phyloP scores from a whole-genome alignment of 1,284 basidiomycete species.

The Rhodotorula sp. region DNA sequence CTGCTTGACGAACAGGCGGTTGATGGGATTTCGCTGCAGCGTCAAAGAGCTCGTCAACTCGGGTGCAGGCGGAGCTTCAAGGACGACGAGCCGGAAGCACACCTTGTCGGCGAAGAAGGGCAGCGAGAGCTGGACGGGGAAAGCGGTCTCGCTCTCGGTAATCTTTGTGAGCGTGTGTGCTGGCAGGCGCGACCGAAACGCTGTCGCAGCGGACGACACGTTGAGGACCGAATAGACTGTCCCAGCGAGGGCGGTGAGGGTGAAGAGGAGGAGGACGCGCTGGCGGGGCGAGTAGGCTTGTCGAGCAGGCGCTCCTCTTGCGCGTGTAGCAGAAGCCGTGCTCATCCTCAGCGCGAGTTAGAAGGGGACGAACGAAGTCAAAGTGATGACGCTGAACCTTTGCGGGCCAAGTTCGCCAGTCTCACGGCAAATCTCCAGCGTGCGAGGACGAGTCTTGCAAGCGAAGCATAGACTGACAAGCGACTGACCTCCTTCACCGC shows the following conservation, averaged over 20 bases:
- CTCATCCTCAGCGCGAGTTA: neutral
- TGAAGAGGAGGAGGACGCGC: conserved; percentile 20
- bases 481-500: neutral
- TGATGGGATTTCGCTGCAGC: conserved; percentile 68
- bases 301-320: neutral
- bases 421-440: too few species aligned
- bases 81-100: neutral
- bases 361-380: too few species aligned
- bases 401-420: too few species aligned
- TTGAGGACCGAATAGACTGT: conserved; percentile 18
- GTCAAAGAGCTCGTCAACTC: neutral
- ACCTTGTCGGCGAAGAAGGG: conserved; percentile 41
- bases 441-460: neutral
- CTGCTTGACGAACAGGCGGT: conserved; percentile 82
- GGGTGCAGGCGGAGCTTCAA: neutral
- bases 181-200: conserved; percentile 36
- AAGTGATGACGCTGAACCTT: too few species aligned
- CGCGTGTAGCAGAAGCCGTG: neutral
- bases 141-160: conserved; percentile 11
- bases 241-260: conserved; percentile 30
- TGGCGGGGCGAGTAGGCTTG: neutral
- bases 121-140: conserved; percentile 25
- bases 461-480: neutral
- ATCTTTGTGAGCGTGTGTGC: conserved; percentile 18
- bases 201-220: conserved; percentile 14